Evolutionary conservation across 805 yeast genomes (phyloP).

Genomic region (Candida vaughaniae): DNA sequence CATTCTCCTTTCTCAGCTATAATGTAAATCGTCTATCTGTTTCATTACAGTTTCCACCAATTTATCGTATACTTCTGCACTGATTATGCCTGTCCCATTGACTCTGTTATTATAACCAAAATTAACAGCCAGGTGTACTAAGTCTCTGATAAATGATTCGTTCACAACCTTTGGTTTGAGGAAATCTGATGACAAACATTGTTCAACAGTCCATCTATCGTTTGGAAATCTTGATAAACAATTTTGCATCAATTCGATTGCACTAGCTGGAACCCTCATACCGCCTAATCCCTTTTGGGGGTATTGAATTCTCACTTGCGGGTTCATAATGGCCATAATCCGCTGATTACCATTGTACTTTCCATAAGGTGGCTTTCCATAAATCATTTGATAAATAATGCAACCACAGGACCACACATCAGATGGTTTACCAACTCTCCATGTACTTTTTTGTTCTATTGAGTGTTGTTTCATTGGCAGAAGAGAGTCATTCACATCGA

Average conservation of each 20-base stretch:
- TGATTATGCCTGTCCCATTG: conserved; percentile 39
- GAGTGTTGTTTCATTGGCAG: conserved; percentile 18
- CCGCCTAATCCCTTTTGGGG: conserved; percentile 64
- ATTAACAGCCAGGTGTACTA: conserved; percentile 73
- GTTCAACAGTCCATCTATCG: conserved; percentile 61
- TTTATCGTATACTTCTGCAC: conserved; percentile 39
- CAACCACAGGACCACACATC: conserved; percentile 99
- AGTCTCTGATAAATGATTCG: conserved; percentile 60
- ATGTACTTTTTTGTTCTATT: conserved; percentile 26
- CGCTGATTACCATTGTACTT: conserved; percentile 72
- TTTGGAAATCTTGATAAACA: conserved; percentile 74
- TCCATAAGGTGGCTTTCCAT: conserved; percentile 91
- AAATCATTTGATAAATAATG: conserved; percentile 91
- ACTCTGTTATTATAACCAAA: conserved; percentile 55
- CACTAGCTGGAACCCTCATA: conserved; percentile 62
- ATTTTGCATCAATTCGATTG: conserved; percentile 65
- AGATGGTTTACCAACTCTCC: conserved; percentile 92
- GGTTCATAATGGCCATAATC: conserved; percentile 81
- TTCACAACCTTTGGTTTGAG: conserved; percentile 74
- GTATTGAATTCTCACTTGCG: conserved; percentile 67
- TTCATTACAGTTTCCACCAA: conserved; percentile 39
- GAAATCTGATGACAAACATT: conserved; percentile 63
- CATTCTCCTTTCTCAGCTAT: conserved; percentile 20
- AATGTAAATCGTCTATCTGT: conserved; percentile 38
- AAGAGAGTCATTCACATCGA: conserved; percentile 49